Base-by-base conservation (phyloP, 768 basidiomycete species). In the Phlebiopsis gigantea region DNA sequence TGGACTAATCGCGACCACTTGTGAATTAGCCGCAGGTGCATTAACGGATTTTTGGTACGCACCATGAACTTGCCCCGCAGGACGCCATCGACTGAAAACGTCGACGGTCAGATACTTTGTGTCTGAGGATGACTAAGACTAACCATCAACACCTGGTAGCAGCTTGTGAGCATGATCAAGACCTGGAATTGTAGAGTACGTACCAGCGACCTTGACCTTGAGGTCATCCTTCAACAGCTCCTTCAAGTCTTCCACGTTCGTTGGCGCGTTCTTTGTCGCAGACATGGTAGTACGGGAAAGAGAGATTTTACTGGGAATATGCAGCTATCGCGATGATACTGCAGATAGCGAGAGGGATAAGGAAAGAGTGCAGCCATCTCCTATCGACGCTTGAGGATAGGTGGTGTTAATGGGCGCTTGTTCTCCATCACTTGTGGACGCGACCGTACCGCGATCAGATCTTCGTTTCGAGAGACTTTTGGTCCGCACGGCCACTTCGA, bases 11-110 rank as follows among this genome's bases (percentile, higher is more conserved):
- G 62, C 19, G 25, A 53, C 47, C 54, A 39, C 12, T 39, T 9
- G 17, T 3, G 4, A 39, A 9, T 39, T 9, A 39, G 34, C 12
- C 34, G 7, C 14, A 9, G 8, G 34, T 39, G 34, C 12, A 10
- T 24, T 14, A 12, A 17, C 8, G 12, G 8, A 42, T 14, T 5
- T 39, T 6, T 25, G 12, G 1, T 21, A 50, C 77, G 45, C 62
- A 88, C 90, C 89, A 93, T 91, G 67, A 87, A 90, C 72, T 98
- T 98, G n/a, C 96, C 96, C 29, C 96, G 80, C 15, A 97, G 77
- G 10, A 98, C 85, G 26, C 96, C 96, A 71, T 98, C 96, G 31
- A 95, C 93, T 94, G 61, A 29, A 26, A 6, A 54, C 24, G 4
- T 44, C 15, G 26, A 14, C 46, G 6, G 17, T 42, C 19, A 46